Base-by-base conservation (phyloP, 2,329 filamentous ascomycete species). In the Seiridium cupressi region DNA sequence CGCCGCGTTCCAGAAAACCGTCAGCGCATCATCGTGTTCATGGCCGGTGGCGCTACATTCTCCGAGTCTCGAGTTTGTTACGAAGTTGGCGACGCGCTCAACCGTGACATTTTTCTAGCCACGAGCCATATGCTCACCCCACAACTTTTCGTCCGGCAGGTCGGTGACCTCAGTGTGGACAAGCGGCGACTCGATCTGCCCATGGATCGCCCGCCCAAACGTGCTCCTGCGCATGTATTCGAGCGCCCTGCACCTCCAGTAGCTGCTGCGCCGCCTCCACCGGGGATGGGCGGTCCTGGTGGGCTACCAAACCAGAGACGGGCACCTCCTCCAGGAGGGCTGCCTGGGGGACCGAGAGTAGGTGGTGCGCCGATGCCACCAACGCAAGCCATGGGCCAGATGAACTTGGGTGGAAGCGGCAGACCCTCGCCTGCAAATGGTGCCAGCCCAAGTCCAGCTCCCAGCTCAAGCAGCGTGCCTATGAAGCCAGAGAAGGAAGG, bases 81-180 rank as follows among this genome's bases (percentile, higher is more conserved):
- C 72, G 92, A 97, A 69, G 79, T 94, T 34, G 89, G 91, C 2
- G 84, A 88, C 57, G 79, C 87, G 55, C 87, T 87, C 51, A 87
- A 86, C 57, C 87, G 90, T 64, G 95, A 99, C 67, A 80, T 98
- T n/a, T 91, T 96, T 72, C 84, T 99, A 4, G 86, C 89, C 18
- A 95, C 92, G 0, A 93, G 90, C 32, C 95, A 99, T 72, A 97
- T 99, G 93, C 80, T 96, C 51, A 95, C 89, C 0, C 94, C 95
- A 0, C 80, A 86, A 47, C 81, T 96, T 26, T 99, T 93, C 73
- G 76, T 97, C 40, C 87, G 90, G 44, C 93, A 98, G 73, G 77
- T 97, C 1, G 85, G 87, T 18, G 93, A 97, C 69, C 81, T 98
- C 11, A 89, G 88, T 62, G 83, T 86, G 42, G 89, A 93, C 69